phyloP scores from a whole-genome alignment of 768 basidiomycete genomes.

The Kwoniella sp. region DNA sequence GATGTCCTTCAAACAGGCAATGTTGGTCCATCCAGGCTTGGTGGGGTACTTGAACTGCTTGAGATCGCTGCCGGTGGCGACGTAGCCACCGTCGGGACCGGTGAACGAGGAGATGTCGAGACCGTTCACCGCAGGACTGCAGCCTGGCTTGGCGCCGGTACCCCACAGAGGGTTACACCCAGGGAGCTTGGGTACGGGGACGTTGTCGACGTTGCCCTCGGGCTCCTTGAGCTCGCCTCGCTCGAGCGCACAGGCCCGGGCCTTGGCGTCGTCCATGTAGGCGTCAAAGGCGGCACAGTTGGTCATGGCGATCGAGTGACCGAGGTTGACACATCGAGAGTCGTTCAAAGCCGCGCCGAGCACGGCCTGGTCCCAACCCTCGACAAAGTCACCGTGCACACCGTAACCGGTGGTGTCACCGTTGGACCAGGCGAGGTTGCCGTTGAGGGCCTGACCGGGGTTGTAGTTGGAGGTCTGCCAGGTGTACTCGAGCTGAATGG shows the following conservation, averaged over 20 bases:
- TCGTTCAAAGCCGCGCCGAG: constrained; percentile 58
- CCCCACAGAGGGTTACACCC: constrained; percentile 47
- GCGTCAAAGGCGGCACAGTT: constrained; percentile 19
- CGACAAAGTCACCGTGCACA: constrained; percentile 50
- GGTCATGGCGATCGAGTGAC: constrained; percentile 20
- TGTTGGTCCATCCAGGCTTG: constrained; percentile 29
- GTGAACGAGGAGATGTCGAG: constrained; percentile 26
- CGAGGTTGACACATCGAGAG: constrained; percentile 20
- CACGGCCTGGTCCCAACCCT: constrained; percentile 59
- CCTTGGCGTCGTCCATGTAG: constrained; percentile 17
- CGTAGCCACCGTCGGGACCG: constrained; percentile 29
- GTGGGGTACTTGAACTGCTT: constrained; percentile 20
- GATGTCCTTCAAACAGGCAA: constrained; percentile 25
- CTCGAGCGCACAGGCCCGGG: constrained; percentile 29
- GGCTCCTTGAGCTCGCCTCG: constrained; percentile 23
- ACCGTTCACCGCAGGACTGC: constrained; percentile 20
- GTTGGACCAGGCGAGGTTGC: constrained; percentile 51
- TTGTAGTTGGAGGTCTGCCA: constrained; percentile 20
- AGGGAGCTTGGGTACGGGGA: constrained; percentile 27
- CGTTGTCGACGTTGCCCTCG: constrained; percentile 27
- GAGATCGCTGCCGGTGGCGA: constrained; percentile 16
- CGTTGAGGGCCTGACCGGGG: constrained; percentile 46
- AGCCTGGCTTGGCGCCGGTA: constrained; percentile 33
- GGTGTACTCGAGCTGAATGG: constrained; percentile 42
- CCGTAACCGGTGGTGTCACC: constrained; percentile 66